Evolutionary conservation across 1,284 basidiomycete species (phyloP).

Genomic region (Cryptococcus wingfieldii): DNA sequence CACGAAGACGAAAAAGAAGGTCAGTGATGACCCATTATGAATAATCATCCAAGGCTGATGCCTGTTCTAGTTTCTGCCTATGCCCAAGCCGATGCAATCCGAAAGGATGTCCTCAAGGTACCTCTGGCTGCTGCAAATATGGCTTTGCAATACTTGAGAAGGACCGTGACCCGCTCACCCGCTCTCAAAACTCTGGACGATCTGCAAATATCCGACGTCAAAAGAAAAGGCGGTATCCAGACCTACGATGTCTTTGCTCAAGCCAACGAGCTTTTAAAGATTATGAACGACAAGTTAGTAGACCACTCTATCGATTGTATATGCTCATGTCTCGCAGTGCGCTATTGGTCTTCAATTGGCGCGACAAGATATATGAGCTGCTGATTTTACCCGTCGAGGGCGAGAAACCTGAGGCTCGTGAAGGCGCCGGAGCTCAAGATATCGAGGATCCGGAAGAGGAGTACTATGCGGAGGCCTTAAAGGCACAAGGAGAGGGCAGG

Average conservation of each 20-base stretch:
- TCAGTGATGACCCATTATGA: slow-evolving; percentile 2
- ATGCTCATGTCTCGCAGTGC: slow-evolving; percentile 19
- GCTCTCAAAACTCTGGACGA: slow-evolving; percentile 18
- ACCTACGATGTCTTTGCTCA: slow-evolving; percentile 20
- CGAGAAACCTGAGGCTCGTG: slow-evolving; percentile 14
- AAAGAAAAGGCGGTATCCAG: slow-evolving; percentile 21
- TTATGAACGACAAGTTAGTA: slow-evolving; percentile 44
- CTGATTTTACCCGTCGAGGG: slow-evolving; percentile 35
- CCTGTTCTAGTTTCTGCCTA: slow-evolving; percentile 27
- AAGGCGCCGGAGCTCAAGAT: slow-evolving; percentile 19
- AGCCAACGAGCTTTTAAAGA: slow-evolving; percentile 32
- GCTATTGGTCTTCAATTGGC: slow-evolving; percentile 38
- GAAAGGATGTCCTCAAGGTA: slow-evolving; percentile 37
- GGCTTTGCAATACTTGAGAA: slow-evolving; percentile 18
- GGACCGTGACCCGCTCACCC: slow-evolving; percentile 3
- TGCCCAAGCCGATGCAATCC: slow-evolving; percentile 29
- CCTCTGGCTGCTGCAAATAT: slow-evolving; percentile 27
- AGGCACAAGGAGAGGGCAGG: slow-evolving; percentile 43
- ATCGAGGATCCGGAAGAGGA: slow-evolving; percentile 42
- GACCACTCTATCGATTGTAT: neutral
- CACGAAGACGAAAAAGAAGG: slow-evolving; percentile 28
- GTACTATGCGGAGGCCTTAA: slow-evolving; percentile 41
- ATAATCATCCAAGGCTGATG: neutral
- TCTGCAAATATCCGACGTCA: slow-evolving; percentile 23
- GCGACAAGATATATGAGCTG: slow-evolving; percentile 35